Percentiles rank a stretch among this genome's conserved stretches.
Evolutionary conservation across 208 protist species (phyloP).

Genomic region (Trypanosoma vivax): DNA sequence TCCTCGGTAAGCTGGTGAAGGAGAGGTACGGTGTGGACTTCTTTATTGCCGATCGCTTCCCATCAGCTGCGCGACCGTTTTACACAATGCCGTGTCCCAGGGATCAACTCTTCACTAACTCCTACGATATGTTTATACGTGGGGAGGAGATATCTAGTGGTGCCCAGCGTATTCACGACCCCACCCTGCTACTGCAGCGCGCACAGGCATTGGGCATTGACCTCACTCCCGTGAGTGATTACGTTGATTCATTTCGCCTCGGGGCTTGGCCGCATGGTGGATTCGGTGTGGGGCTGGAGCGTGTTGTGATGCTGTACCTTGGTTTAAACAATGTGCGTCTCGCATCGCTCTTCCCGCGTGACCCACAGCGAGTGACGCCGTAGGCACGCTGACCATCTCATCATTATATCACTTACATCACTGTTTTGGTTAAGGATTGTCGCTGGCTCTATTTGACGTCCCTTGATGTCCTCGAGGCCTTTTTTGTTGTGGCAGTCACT

Average conservation of each 20-base stretch:
- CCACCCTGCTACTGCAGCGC: constrained; percentile 85
- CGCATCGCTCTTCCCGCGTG: constrained; percentile 98
- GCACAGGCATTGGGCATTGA: constrained; percentile 82
- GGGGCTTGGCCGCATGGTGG: constrained; percentile 98
- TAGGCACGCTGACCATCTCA: constrained; percentile 53
- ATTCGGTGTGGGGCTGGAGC: constrained; percentile 98
- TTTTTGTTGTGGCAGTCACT: too few relatives aligned
- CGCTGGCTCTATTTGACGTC: too few relatives aligned
- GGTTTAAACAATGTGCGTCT: constrained; percentile 98
- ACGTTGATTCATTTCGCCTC: constrained; percentile 98
- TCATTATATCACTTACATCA: too few relatives aligned
- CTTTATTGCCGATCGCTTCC: constrained; percentile 99
- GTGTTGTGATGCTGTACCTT: constrained; percentile 99
- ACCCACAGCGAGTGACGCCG: constrained; percentile 95
- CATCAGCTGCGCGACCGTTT: constrained; percentile 95
- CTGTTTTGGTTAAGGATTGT: too few relatives aligned
- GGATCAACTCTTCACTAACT: constrained; percentile 89
- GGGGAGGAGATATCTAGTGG: constrained; percentile 99
- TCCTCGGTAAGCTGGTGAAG: constrained; percentile 95
- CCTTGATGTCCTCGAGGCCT: too few relatives aligned
- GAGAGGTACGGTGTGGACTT: constrained; percentile 99
- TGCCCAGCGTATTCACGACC: constrained; percentile 99
- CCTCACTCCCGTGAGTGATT: constrained; percentile 87
- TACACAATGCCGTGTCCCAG: constrained; percentile 99
- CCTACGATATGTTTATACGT: constrained; percentile 99